These are phyloP conservation scores for Amanita inopinata DNA, from an alignment of 768 basidiomycete genomes.

Conservation along the genomic window DNA sequence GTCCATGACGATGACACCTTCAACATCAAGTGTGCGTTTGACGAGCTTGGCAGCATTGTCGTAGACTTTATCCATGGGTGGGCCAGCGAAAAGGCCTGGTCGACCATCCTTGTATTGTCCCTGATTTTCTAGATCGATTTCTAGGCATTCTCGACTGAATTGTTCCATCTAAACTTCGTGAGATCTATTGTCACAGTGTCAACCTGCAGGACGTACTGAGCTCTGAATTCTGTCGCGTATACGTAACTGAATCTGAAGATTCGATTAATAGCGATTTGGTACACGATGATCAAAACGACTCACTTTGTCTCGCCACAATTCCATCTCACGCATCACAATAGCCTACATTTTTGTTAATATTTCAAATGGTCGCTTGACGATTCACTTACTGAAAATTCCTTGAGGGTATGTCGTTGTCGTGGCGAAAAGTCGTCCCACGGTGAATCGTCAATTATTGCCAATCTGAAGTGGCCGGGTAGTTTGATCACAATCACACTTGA, in stretches of 20 bases:
- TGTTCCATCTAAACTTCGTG: constrained; percentile 69
- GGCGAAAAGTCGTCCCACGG: constrained; percentile 82
- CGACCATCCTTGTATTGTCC: constrained; percentile 27
- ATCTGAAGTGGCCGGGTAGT: constrained; percentile 24
- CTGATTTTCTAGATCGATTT: constrained; percentile 62
- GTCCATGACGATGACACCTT: constrained; percentile 88
- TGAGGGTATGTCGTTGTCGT: constrained; percentile 81
- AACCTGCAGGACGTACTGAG: constrained; percentile 41
- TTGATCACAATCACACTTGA: neutral
- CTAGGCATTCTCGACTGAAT: constrained; percentile 90
- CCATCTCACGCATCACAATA: constrained; percentile 91
- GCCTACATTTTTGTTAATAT: constrained; percentile 28
- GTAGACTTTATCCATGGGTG: constrained; percentile 82
- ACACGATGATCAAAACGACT: constrained; percentile 6
- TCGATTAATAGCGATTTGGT: constrained; percentile 1
- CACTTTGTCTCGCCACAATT: constrained; percentile 91
- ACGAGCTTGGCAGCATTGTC: constrained; percentile 86
- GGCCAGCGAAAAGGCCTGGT: constrained; percentile 26
- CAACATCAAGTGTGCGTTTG: constrained; percentile 82
- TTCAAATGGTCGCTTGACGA: neutral
- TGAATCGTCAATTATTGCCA: constrained; percentile 78
- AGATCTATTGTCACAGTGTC: neutral
- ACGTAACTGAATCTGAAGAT: constrained; percentile 68
- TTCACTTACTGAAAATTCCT: constrained; percentile 71
- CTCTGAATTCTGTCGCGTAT: constrained; percentile 88